Evolutionary conservation across 148 eudicot genomes (phyloP).

Genomic region (Suaeda aralocaspica): DNA sequence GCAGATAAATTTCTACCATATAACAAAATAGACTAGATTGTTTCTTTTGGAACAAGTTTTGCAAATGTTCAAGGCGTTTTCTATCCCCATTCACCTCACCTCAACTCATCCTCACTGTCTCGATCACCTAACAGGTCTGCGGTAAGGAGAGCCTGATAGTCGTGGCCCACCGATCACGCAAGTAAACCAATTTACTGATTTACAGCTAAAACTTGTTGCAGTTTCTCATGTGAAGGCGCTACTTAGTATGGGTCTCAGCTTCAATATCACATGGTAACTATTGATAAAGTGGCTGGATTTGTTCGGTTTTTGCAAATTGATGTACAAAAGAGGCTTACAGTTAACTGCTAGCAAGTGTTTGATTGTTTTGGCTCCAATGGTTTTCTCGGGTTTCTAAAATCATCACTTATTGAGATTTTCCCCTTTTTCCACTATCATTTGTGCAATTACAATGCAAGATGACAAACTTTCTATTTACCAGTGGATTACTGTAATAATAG

Average conservation of each 20-base stretch:
- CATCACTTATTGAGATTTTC: neutral
- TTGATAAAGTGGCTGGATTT: slow-evolving; percentile 5
- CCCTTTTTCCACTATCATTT: neutral
- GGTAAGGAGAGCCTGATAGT: slow-evolving; percentile 7
- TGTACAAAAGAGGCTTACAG: slow-evolving; percentile 10
- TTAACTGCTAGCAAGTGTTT: neutral
- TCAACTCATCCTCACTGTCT: slow-evolving; percentile 19
- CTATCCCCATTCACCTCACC: slow-evolving; percentile 10
- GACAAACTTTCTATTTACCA: slow-evolving; percentile 5
- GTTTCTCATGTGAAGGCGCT: slow-evolving; percentile 10
- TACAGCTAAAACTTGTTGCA: slow-evolving; percentile 16
- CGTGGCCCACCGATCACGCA: slow-evolving; percentile 18
- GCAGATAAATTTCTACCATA: neutral
- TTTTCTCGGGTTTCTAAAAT: slow-evolving; percentile 8
- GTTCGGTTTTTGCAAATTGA: slow-evolving; percentile 24
- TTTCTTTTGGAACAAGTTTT: slow-evolving; percentile 4
- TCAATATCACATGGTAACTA: slow-evolving; percentile 9
- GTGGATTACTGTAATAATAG: too few relatives aligned
- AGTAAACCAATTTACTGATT: slow-evolving; percentile 23
- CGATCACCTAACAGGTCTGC: slow-evolving; percentile 15
- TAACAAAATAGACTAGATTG: slow-evolving; percentile 1
- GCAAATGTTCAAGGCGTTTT: slow-evolving; percentile 7
- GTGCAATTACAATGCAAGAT: slow-evolving; percentile 3
- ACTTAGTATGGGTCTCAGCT: slow-evolving; percentile 1
- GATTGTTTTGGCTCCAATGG: slow-evolving; percentile 1